A percentile compares a stretch with the other conserved stretches of the same genome.
phyloP scores from a whole-genome alignment of 2,329 filamentous ascomycete species.

The Colletotrichum sublineola region DNA sequence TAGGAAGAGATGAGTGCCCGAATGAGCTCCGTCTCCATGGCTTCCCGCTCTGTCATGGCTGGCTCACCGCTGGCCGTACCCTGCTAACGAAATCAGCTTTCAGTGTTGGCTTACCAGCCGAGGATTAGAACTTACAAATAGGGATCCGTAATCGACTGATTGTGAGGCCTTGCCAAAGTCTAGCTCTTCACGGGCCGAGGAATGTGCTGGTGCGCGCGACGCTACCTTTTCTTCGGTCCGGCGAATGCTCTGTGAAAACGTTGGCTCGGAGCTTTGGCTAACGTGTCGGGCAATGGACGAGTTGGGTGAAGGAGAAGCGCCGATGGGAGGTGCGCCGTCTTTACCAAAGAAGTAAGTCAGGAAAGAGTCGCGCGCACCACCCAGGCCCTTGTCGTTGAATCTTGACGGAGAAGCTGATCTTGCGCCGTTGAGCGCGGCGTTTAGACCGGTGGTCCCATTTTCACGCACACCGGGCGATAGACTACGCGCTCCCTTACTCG shows the following conservation, averaged over 20 bases:
- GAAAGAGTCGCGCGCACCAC: slow-evolving; percentile 87
- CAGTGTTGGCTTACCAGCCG: not conserved
- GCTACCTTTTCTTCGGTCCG: slow-evolving; percentile 72
- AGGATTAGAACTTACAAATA: slow-evolving; percentile 66
- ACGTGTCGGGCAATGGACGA: slow-evolving; percentile 72
- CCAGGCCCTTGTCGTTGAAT: slow-evolving; percentile 70
- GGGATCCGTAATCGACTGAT: slow-evolving; percentile 59
- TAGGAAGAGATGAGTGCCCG: slow-evolving; percentile 96
- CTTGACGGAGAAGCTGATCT: slow-evolving; percentile 73
- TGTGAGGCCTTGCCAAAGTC: slow-evolving; percentile 56
- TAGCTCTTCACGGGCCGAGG: slow-evolving; percentile 55
- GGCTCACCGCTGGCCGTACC: slow-evolving; percentile 76
- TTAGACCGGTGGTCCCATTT: slow-evolving; percentile 71
- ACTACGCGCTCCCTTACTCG: slow-evolving; percentile 75
- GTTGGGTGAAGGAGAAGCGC: slow-evolving; percentile 53
- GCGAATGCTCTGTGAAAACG: slow-evolving; percentile 85
- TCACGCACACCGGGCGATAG: slow-evolving; percentile 85
- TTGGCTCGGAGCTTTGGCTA: slow-evolving; percentile 83
- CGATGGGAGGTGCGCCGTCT: slow-evolving; percentile 72
- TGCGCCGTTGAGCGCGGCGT: slow-evolving; percentile 75
- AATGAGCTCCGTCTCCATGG: slow-evolving; percentile 97
- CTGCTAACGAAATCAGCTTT: slow-evolving; percentile 53
- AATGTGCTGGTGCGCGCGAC: slow-evolving; percentile 62
- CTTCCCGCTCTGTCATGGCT: slow-evolving; percentile 93
- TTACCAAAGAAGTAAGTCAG: slow-evolving; percentile 99